A percentile compares a stretch with the other conserved stretches of the same genome.
Evolutionary conservation across 345 rosid genomes (phyloP).

Genomic region (Sisymbrium altissimum): DNA sequence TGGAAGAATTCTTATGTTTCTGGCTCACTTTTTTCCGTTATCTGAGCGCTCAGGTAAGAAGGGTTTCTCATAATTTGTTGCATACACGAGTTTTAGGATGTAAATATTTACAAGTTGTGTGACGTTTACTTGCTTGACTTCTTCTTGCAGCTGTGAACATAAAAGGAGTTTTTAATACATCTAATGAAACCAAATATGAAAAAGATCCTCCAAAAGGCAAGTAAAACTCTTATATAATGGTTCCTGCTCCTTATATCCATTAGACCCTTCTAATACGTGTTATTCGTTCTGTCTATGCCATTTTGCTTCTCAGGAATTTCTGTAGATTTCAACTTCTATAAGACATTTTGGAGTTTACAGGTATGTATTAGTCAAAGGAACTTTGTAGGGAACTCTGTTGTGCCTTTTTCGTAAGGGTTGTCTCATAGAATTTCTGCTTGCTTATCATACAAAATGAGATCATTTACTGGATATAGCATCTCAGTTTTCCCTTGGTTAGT

Average conservation of each 20-base stretch:
- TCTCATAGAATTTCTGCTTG: constrained; percentile 9
- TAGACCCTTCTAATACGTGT: not conserved
- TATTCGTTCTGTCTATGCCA: constrained; percentile 11
- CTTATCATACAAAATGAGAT: not conserved
- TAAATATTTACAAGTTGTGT: constrained; percentile 5
- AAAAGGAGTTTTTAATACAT: constrained; percentile 94
- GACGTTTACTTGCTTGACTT: constrained; percentile 15
- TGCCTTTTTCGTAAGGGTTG: not conserved
- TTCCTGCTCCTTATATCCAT: not conserved
- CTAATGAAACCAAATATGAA: constrained; percentile 92
- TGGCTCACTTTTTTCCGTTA: constrained; percentile 92
- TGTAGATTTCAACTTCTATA: constrained; percentile 94
- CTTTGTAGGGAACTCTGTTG: constrained; percentile 12
- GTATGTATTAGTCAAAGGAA: constrained; percentile 35
- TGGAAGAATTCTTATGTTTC: constrained; percentile 94
- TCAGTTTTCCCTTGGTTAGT: not conserved
- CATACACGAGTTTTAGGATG: not conserved
- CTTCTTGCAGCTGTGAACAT: constrained; percentile 88
- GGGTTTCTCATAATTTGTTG: constrained; percentile 4
- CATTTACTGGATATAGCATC: constrained; percentile 7
- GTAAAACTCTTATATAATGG: constrained; percentile 1
- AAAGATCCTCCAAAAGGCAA: constrained; percentile 85
- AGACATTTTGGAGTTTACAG: constrained; percentile 98
- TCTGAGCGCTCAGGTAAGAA: constrained; percentile 90
- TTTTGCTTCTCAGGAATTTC: constrained; percentile 57